Percentiles rank a stretch among this genome's conserved stretches.
Evolutionary conservation across 345 rosid genomes (phyloP).

Genomic region (Pistacia atlantica): DNA sequence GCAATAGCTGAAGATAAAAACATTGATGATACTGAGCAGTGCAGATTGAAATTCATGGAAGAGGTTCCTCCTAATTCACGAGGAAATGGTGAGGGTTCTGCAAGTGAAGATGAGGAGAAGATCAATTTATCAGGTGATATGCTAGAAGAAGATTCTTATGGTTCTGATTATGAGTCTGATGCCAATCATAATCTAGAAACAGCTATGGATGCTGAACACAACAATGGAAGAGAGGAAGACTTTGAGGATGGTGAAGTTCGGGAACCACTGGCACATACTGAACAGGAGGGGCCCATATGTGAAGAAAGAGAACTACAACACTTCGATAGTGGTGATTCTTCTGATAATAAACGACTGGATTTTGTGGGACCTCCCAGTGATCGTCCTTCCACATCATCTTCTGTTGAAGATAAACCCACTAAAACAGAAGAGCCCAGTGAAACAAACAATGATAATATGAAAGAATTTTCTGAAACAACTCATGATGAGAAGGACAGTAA

Average conservation of each 20-base stretch:
- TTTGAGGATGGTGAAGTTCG: constrained; percentile 70
- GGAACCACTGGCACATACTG: constrained; percentile 34
- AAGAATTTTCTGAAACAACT: constrained; percentile 24
- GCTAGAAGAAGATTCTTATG: constrained; percentile 46
- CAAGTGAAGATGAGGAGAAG: constrained; percentile 63
- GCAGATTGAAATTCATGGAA: constrained; percentile 22
- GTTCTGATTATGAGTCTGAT: constrained; percentile 54
- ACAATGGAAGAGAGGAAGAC: constrained; percentile 41
- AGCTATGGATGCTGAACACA: constrained; percentile 41
- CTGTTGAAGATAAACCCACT: constrained; percentile 31
- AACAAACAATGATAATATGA: constrained; percentile 22
- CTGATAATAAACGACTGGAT: constrained; percentile 26
- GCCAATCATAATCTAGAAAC: constrained; percentile 37
- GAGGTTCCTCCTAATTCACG: constrained; percentile 28
- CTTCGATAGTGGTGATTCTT: constrained; percentile 26
- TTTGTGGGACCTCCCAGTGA: constrained; percentile 24
- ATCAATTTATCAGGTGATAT: constrained; percentile 53
- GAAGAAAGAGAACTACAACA: constrained; percentile 25
- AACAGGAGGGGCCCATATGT: constrained; percentile 25
- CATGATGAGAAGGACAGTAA: constrained; percentile 22
- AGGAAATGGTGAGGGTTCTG: constrained; percentile 43
- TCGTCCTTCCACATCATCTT: constrained; percentile 27
- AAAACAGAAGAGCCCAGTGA: constrained; percentile 32
- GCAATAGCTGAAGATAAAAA: constrained; percentile 30
- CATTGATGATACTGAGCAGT: constrained; percentile 26